A percentile compares a stretch with the other conserved stretches of the same genome.
Conservation (phyloP, 768 basidiomycete species). For the Strobilomyces echinocephalus region DNA sequence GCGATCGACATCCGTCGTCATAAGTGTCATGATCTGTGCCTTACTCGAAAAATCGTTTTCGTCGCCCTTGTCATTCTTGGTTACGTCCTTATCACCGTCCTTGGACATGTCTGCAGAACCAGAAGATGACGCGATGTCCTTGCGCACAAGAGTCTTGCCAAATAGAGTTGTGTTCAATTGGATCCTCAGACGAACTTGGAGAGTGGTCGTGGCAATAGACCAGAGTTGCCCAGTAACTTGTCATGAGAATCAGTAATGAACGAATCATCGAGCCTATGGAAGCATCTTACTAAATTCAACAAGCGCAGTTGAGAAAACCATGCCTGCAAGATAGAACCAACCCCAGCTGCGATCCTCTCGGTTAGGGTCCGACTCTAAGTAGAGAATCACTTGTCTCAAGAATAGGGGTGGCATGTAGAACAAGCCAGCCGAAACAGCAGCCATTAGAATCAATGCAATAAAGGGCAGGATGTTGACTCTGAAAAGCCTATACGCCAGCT, state of each 20-base stretch:
- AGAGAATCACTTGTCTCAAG: constrained; percentile 53
- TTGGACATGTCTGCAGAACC: constrained; percentile 25
- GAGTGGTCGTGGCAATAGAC: constrained; percentile 60
- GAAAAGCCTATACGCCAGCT: constrained; percentile 56
- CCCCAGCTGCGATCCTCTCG: constrained; percentile 63
- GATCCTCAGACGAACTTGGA: constrained; percentile 66
- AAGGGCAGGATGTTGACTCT: constrained; percentile 49
- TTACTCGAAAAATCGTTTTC: constrained; percentile 63
- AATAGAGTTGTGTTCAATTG: constrained; percentile 84
- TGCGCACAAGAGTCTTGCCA: constrained; percentile 80
- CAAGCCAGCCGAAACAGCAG: constrained; percentile 51
- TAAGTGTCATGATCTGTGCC: constrained; percentile 87
- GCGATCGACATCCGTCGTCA: constrained; percentile 92
- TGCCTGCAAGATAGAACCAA: constrained; percentile 59
- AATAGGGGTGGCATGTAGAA: constrained; percentile 67
- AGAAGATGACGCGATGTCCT: constrained; percentile 73
- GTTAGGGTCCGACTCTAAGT: constrained; percentile 59
- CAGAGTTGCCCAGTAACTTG: constrained; percentile 66
- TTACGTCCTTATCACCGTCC: constrained; percentile 17
- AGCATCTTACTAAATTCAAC: constrained; percentile 39
- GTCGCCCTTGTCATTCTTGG: constrained; percentile 17
- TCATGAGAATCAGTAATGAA: constrained; percentile 6
- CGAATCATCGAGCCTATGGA: not conserved
- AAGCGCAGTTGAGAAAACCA: constrained; percentile 43
- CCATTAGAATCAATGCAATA: constrained; percentile 42